A percentile compares a stretch with the other conserved stretches of the same genome.
phyloP scores from a whole-genome alignment of 768 basidiomycete genomes.

The Mycena filopes region DNA sequence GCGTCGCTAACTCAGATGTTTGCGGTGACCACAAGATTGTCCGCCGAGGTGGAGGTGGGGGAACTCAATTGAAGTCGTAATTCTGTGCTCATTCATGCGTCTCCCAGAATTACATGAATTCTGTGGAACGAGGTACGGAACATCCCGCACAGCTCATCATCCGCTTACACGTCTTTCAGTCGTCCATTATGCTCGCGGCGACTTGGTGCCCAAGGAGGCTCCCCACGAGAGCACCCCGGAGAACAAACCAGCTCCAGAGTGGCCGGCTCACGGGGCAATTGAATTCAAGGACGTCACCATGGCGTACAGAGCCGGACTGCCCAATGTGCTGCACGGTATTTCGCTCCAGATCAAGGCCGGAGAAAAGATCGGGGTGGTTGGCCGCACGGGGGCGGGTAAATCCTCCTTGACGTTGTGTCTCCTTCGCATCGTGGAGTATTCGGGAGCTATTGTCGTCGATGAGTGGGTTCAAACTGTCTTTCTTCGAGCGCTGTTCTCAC shows the following conservation, averaged over 20 bases:
- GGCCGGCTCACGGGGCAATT: slow-evolving; percentile 73
- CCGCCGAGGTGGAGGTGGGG: slow-evolving; percentile 71
- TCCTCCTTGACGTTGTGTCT: slow-evolving; percentile 72
- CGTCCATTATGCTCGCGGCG: slow-evolving; percentile 61
- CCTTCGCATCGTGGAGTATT: slow-evolving; percentile 76
- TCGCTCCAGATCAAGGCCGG: slow-evolving; percentile 66
- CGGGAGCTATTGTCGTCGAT: slow-evolving; percentile 72
- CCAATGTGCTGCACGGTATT: slow-evolving; percentile 74
- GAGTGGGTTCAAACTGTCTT: slow-evolving; percentile 47
- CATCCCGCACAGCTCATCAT: neutral
- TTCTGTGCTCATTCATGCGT: neutral
- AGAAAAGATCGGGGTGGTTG: slow-evolving; percentile 85
- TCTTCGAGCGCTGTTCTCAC: neutral
- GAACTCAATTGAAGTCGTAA: slow-evolving; percentile 46
- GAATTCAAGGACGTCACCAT: slow-evolving; percentile 68
- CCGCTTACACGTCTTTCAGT: slow-evolving; percentile 43
- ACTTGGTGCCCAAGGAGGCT: slow-evolving; percentile 66
- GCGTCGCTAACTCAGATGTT: slow-evolving; percentile 64
- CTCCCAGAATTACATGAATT: slow-evolving; percentile 70
- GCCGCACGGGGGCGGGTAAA: slow-evolving; percentile 70
- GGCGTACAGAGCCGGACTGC: slow-evolving; percentile 75
- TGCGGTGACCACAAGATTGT: slow-evolving; percentile 63
- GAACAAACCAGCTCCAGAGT: slow-evolving; percentile 63
- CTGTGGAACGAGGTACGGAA: slow-evolving; percentile 64
- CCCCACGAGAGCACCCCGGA: slow-evolving; percentile 64